Percentiles rank a stretch among this genome's conserved stretches.
Evolutionary conservation across 139 green algal genomes (phyloP).

Genomic region (Picochlorum sp.): DNA sequence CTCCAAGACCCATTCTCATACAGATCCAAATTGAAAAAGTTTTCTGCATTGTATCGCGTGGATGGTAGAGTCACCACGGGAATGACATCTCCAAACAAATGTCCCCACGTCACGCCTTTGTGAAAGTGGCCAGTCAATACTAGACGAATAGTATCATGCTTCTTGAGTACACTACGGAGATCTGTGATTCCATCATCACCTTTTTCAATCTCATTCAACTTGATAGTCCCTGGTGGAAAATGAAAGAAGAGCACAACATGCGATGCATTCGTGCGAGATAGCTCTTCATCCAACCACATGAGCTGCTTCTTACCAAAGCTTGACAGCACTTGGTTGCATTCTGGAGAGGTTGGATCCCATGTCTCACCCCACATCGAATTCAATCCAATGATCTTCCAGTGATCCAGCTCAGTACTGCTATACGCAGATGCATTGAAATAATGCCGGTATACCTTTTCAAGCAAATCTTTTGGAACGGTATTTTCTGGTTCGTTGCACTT

Average conservation of each 20-base stretch:
- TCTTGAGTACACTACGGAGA: background rate
- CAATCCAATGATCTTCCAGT: background rate
- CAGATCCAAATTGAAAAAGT: background rate
- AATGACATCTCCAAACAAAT: background rate
- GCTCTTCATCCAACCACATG: background rate
- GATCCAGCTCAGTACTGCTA: background rate
- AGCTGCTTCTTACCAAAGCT: background rate
- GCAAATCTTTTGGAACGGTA: background rate
- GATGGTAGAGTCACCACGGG: background rate
- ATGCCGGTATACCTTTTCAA: background rate
- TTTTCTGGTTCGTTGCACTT: background rate
- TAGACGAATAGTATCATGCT: background rate
- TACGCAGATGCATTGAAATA: background rate
- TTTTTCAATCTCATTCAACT: slow-evolving; percentile 1
- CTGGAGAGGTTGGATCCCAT: background rate
- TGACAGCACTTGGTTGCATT: background rate
- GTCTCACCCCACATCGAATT: background rate
- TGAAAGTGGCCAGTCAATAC: background rate
- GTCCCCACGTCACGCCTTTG: background rate
- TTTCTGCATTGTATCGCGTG: background rate
- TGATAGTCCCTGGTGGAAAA: background rate
- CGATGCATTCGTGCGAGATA: background rate
- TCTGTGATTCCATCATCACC: background rate
- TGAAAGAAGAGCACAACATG: background rate
- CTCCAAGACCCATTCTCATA: background rate